Evolutionary conservation across 164 flowering plant species (phyloP).

Genomic region (Liriodendron chinense): DNA sequence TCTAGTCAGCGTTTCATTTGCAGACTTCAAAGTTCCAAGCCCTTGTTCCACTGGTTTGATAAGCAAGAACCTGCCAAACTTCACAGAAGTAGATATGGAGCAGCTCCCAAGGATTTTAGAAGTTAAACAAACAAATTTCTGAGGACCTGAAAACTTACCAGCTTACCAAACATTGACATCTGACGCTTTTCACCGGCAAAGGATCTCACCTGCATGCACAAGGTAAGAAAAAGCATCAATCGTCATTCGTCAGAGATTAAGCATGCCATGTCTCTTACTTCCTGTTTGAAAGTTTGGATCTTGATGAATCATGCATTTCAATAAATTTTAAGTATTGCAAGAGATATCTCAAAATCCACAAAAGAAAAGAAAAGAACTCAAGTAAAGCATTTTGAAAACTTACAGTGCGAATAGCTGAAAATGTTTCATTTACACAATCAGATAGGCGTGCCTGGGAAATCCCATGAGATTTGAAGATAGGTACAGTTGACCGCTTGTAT

Average conservation of each 20-base stretch:
- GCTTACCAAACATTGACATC: conserved; percentile 76
- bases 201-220: conserved; percentile 69
- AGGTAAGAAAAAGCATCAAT: conserved; percentile 1
- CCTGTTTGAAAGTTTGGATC: neutral
- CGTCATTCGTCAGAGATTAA: neutral
- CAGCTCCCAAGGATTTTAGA: conserved; percentile 1
- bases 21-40: conserved; percentile 78
- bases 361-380: neutral
- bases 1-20: conserved; percentile 88
- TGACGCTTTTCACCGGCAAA: conserved; percentile 95
- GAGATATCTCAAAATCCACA: neutral
- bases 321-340: neutral
- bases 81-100: conserved; percentile 14
- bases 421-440: conserved; percentile 85
- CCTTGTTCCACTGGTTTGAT: conserved; percentile 78
- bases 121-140: neutral
- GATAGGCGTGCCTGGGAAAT: conserved; percentile 81
- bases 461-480: conserved; percentile 90
- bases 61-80: conserved; percentile 68
- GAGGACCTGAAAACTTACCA: conserved; percentile 40
- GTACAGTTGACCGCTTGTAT: conserved; percentile 89
- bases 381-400: conserved; percentile 22
- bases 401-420: conserved; percentile 97
- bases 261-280: neutral
- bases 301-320: neutral